These are phyloP conservation scores for Sporothrix variecibatus DNA, from an alignment of 2,329 filamentous ascomycete species.

Conservation along the genomic window DNA sequence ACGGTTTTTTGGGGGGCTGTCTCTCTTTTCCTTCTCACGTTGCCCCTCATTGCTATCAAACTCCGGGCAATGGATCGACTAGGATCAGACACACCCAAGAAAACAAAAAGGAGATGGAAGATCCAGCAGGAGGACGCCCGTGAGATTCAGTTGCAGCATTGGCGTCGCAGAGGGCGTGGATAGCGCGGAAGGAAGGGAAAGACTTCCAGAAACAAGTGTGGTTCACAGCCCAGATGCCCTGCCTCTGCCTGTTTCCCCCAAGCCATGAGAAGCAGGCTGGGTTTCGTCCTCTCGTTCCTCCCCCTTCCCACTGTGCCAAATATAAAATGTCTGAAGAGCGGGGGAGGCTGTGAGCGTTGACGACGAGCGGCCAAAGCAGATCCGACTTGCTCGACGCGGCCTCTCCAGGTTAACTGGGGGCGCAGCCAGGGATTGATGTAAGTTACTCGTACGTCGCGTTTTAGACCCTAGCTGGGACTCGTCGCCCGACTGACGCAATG, in stretches of 20 bases:
- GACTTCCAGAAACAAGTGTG: not conserved
- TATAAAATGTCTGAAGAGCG: not conserved
- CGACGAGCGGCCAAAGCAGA: not conserved
- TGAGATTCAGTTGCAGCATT: not conserved
- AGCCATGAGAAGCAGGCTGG: not conserved
- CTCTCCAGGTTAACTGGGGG: not conserved
- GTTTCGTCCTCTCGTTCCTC: not conserved
- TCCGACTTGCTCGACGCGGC: not conserved
- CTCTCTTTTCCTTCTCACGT: not conserved
- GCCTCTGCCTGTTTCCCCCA: not conserved
- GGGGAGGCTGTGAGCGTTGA: conserved; percentile 12
- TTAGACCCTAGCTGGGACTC: not conserved
- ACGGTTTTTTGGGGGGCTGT: not conserved
- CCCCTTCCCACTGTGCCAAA: conserved; percentile 1
- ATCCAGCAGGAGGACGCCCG: not conserved
- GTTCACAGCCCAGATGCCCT: conserved; percentile 10
- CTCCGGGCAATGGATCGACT: conserved; percentile 8
- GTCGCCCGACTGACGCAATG: conserved; percentile 10
- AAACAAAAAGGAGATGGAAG: not conserved
- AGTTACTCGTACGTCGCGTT: not conserved
- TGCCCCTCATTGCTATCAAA: not conserved
- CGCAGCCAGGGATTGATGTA: conserved; percentile 12
- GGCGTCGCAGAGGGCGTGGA: not conserved
- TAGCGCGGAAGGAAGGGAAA: not conserved
- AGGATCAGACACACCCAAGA: conserved; percentile 4